phyloP scores from a whole-genome alignment of 352 stramenopile genomes.

The Halophytophthora polymorphica region DNA sequence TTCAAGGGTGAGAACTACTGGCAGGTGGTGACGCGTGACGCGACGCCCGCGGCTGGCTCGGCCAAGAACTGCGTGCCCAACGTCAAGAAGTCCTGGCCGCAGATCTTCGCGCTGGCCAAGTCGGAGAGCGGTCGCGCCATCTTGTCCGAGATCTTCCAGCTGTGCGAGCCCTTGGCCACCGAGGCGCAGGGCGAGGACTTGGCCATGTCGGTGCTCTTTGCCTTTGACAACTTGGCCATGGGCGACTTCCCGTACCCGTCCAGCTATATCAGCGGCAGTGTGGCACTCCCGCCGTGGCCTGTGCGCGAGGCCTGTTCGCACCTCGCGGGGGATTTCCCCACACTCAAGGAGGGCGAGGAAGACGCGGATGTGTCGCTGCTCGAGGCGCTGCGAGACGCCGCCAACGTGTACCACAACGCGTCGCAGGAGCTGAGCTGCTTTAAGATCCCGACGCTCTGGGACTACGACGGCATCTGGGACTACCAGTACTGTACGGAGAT shows the following conservation, averaged over 20 bases:
- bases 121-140: slow-evolving; percentile 46
- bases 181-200: slow-evolving; percentile 51
- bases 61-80: slow-evolving; percentile 82
- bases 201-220: slow-evolving; percentile 72
- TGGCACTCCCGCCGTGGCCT: slow-evolving; percentile 88
- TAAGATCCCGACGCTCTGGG: slow-evolving; percentile 59
- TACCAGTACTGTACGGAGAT: slow-evolving; percentile 93
- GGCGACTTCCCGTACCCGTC: slow-evolving; percentile 95
- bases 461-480: slow-evolving; percentile 89
- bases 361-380: slow-evolving; percentile 30
- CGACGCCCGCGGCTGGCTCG: slow-evolving; percentile 63
- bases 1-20: slow-evolving; percentile 81
- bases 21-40: slow-evolving; percentile 76
- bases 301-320: slow-evolving; percentile 88
- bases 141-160: slow-evolving; percentile 55
- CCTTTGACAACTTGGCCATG: slow-evolving; percentile 94
- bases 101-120: slow-evolving; percentile 73
- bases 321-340: slow-evolving; percentile 43
- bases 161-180: slow-evolving; percentile 58
- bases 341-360: slow-evolving; percentile 21
- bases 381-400: slow-evolving; percentile 53
- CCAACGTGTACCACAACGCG: slow-evolving; percentile 90
- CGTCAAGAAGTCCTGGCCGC: slow-evolving; percentile 68
- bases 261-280: slow-evolving; percentile 86
- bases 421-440: slow-evolving; percentile 70